Base-by-base conservation (phyloP, 2,329 filamentous ascomycete genomes). In the Boeremia lycopersici region DNA sequence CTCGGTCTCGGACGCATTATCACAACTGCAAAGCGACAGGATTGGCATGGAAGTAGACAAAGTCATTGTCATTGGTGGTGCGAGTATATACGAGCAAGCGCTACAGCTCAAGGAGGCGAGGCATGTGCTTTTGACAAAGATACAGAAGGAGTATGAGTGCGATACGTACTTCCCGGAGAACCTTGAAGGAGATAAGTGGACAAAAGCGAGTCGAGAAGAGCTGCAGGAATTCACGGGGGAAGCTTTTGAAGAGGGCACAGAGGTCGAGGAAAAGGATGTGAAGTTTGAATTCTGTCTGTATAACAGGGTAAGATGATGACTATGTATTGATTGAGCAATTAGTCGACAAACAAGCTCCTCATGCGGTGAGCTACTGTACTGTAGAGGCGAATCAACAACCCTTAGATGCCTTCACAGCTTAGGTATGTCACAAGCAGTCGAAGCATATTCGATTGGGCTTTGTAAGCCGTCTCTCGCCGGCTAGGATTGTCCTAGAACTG, bases 51-150 rank as follows among this genome's bases (percentile, higher is more conserved):
- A 62, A 11, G 44, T 68, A 1, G 62, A 64, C 3, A 56, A 60
- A 9, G 82, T 91, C 3, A 98, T 93, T 74, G 84, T 98, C 38
- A 97, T 99, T 67, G 95, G 95, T 23, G 95, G 95, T 4, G 89
- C 86, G 51, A 89, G 92, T 77, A 88, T 98, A 61, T 99, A 98
- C 76, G 80, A 79, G 34, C 83, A 87, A 19, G 88, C 91, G 12
- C 78, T 98, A 69, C 71, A 77, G 63, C 66, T 86, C 53, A 70
- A 75, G 36, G 81, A 86, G 72, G 80, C 86, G 36, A 82, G 78
- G 64, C 78, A 86, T 35, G 82, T 95, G 49, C 74, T 95, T 57
- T 77, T 93, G 61, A 95, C 90, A 45, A 82, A 84, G 60, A 83
- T 96, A 31, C 69, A 82, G 60, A 78, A 77, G 3, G 88, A 90